Evolutionary conservation across 139 green algal species (phyloP), one percentile per base, ranked within the genome.

Genomic region (Picochlorum costavermella): DNA sequence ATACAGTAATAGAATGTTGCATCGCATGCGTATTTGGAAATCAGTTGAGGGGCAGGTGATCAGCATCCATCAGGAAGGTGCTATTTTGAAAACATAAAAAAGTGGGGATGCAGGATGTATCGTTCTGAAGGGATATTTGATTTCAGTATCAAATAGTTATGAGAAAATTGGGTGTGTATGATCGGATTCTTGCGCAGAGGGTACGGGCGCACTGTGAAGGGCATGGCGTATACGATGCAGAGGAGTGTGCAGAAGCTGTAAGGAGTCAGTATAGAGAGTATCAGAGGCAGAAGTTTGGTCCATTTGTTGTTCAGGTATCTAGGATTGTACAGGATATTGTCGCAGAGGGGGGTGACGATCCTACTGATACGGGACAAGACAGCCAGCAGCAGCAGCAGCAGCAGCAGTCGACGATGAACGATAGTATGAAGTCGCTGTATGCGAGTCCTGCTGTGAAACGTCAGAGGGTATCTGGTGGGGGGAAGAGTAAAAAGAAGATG

Each of bases 221-320:
- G 61, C 76, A 88, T 55, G 75, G 80, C 51, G 61, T 78, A 26
- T 79, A 50, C 2, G 86, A 94, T 57, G 69, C 81, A 4, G 83
- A 92, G 4, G 76, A 72, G 6, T 75, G 87, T 12, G 65, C 61
- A 0, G 78, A 86, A 8, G 67, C 81, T 26, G 64, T 94, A 55
- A 56, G 82, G 2, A 37, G 48, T 10, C 67, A 53, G 12, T 83
- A 89, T 65, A 80, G 75, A 31, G 83, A 91, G 72, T 92, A 94
- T 63, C 62, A 82, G 58, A 71, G 86, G 2, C 71, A 77, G 45
- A 78, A 82, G 56, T 20, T 74, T 2, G 71, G 51, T 0, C 64
- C 75, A 4, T 83, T 94, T 57, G 65, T 63, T 2, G 63, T 60
- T 9, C 67, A 82, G 56, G 81, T 88, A 0, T 60, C 62, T 4